phyloP scores from a whole-genome alignment of 2,329 filamentous ascomycete species.

The Ilyonectria robusta region DNA sequence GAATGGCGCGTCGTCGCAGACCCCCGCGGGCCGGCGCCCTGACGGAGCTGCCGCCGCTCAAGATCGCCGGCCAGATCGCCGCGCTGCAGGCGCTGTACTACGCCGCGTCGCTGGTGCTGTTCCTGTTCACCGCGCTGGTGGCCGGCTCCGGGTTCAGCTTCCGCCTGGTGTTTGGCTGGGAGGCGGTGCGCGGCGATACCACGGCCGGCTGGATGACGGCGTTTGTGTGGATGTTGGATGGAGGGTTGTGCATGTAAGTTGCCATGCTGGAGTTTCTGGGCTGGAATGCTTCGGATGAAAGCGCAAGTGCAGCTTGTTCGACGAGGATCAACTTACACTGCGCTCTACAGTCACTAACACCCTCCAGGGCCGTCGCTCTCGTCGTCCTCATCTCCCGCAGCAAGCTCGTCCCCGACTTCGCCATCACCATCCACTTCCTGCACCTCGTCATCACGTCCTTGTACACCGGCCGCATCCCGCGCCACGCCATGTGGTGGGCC shows the following conservation, averaged over 20 bases:
- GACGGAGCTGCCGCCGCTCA: slow-evolving; percentile 72
- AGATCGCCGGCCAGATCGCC: slow-evolving; percentile 72
- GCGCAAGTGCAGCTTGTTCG: background rate
- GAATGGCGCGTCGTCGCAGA: slow-evolving; percentile 69
- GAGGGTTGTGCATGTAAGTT: slow-evolving; percentile 66
- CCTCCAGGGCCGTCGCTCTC: slow-evolving; percentile 81
- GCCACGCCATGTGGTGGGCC: slow-evolving; percentile 89
- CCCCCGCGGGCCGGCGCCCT: slow-evolving; percentile 73
- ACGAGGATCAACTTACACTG: background rate
- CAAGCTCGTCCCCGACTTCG: slow-evolving; percentile 96
- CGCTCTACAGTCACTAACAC: slow-evolving; percentile 12
- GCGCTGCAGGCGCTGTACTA: slow-evolving; percentile 71
- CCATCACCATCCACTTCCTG: slow-evolving; percentile 87
- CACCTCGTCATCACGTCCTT: slow-evolving; percentile 84
- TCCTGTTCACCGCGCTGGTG: slow-evolving; percentile 72
- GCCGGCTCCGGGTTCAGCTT: slow-evolving; percentile 68
- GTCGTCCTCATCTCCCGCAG: slow-evolving; percentile 87
- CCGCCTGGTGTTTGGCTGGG: slow-evolving; percentile 71
- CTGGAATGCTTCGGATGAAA: background rate
- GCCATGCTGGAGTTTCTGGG: background rate
- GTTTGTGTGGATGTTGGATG: slow-evolving; percentile 71
- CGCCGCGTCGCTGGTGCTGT: slow-evolving; percentile 63
- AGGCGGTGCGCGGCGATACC: slow-evolving; percentile 71
- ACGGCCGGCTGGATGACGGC: slow-evolving; percentile 73
- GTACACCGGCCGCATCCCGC: slow-evolving; percentile 83